Base-by-base conservation (phyloP, 2,329 filamentous ascomycete species). In the Grosmannia clavigera region DNA sequence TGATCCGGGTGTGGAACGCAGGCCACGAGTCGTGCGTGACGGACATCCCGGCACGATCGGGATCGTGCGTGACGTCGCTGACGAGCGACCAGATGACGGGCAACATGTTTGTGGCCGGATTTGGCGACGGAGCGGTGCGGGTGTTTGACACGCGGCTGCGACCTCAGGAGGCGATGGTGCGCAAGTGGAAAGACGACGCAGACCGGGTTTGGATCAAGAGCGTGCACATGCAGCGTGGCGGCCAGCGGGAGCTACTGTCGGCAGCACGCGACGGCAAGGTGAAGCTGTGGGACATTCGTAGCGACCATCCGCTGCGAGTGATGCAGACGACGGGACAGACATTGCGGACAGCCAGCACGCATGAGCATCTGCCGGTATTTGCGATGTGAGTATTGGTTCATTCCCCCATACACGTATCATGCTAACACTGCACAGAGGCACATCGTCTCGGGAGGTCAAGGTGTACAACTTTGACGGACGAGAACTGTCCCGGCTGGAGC, bases 51-150 rank as follows among this genome's bases (percentile, higher is more conserved):
- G 94, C 94, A 12, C 86, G 94, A 40, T 96, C 92, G 0, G 91
- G 91, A 40, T 95, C 91, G 19, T 97, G 92, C 71, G 94, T 99
- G 63, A 99, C 94, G 5, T 95, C 91, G 10, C 76, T 99, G 64
- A 97, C 94, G 3, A 96, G 91, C 19, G 94, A 99, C 72, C 94
- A 97, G 78, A 95, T 99, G 73, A 95, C 95, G 58, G 94, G 94
- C 52, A 92, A 96, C 68, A 85, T 96, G 54, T 96, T 99, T 68
- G 88, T 96, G 12, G 94, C 94, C 50, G 94, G 94, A 3, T 99
- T 97, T 68, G 94, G 94, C 22, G 95, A 99, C 68, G 94, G 94
- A 40, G 92, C 91, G 1, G 86, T 99, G 52, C 84, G 94, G 58
- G 91, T 96, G 5, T 99, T 96, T 70, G 94, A 99, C 71, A 90